phyloP scores from a whole-genome alignment of 495 filamentous ascomycete genomes.

The Penicillium ucsense region DNA sequence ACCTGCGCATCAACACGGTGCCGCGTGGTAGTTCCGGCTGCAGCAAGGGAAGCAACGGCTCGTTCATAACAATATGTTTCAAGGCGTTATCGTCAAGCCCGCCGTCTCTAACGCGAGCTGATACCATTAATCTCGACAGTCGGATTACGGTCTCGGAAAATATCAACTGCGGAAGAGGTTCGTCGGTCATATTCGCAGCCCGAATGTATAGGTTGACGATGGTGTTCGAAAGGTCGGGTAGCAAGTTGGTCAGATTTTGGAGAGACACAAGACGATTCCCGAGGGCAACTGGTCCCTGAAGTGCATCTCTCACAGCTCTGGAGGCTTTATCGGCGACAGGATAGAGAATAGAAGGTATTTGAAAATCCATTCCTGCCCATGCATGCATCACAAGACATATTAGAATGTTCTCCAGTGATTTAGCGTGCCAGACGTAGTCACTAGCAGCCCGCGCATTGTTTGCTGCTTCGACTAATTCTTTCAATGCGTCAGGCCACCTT shows the following conservation, averaged over 20 bases:
- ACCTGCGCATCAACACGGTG: constrained; percentile 36
- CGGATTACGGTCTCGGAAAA: constrained; percentile 77
- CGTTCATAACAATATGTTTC: constrained; percentile 54
- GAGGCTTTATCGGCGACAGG: constrained; percentile 46
- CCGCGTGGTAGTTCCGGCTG: constrained; percentile 36
- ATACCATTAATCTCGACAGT: constrained; percentile 62
- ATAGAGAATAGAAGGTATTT: constrained; percentile 57
- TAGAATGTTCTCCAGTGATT: constrained; percentile 79
- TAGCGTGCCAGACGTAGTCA: constrained; percentile 95
- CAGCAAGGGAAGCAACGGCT: constrained; percentile 28
- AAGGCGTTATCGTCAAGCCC: constrained; percentile 57
- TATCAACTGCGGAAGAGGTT: constrained; percentile 69
- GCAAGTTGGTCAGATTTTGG: constrained; percentile 49
- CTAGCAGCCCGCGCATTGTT: constrained; percentile 67
- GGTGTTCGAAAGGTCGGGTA: constrained; percentile 70
- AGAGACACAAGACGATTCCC: constrained; percentile 47
- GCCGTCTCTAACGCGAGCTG: constrained; percentile 59
- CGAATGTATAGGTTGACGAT: constrained; percentile 76
- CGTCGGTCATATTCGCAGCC: constrained; percentile 62
- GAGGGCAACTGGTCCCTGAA: constrained; percentile 22
- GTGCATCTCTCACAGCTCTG: constrained; percentile 39
- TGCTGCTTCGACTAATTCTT: constrained; percentile 73
- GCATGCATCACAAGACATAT: constrained; percentile 75
- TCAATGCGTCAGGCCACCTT: constrained; percentile 80
- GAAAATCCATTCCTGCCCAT: constrained; percentile 80